Evolutionary conservation across 805 yeast genomes (phyloP).

Genomic region (Metschnikowia amazonensis): DNA sequence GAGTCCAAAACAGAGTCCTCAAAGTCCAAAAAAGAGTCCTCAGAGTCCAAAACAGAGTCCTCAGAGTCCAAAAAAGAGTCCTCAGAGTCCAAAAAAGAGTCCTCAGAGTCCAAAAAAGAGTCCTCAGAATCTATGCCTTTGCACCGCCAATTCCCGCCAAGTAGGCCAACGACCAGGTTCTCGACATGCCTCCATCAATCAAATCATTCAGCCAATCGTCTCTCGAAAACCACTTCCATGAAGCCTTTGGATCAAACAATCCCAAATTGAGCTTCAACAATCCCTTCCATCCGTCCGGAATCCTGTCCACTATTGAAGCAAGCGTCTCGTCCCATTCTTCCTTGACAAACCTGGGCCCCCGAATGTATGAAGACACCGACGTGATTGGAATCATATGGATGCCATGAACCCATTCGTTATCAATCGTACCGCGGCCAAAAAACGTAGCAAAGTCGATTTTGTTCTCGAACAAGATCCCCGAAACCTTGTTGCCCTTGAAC

Average conservation of each 20-base stretch:
- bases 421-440: conserved; percentile 60
- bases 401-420: conserved; percentile 67
- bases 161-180: conserved; percentile 82
- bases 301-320: conserved; percentile 39
- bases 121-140: too few relatives aligned
- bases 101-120: too few relatives aligned
- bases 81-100: too few relatives aligned
- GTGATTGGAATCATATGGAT: conserved; percentile 76
- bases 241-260: conserved; percentile 57
- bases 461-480: conserved; percentile 72
- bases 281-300: conserved; percentile 71
- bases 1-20: too few relatives aligned
- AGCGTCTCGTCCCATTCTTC: conserved; percentile 63
- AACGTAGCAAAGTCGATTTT: conserved; percentile 71
- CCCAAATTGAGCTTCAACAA: conserved; percentile 72
- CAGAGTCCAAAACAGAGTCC: too few relatives aligned
- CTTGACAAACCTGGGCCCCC: conserved; percentile 50
- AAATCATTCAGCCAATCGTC: conserved; percentile 48
- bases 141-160: conserved; percentile 49
- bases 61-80: too few relatives aligned
- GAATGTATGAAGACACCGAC: conserved; percentile 58
- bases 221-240: conserved; percentile 45
- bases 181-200: conserved; percentile 81
- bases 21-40: too few relatives aligned
- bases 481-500: conserved; percentile 60